Base-by-base conservation (phyloP, 129 eudicot species). In the Deinandra increscens region DNA sequence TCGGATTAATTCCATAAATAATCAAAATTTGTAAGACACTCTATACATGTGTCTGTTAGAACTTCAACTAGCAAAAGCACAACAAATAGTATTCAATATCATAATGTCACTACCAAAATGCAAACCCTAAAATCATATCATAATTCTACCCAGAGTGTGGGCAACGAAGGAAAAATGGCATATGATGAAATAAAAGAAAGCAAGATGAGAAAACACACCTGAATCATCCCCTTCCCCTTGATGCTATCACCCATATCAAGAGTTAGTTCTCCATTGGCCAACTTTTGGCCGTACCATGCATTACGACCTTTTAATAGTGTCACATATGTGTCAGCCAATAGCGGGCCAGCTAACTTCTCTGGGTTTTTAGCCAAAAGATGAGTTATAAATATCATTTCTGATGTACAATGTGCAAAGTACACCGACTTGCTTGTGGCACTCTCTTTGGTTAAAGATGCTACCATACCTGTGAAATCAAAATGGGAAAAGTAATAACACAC, bases 181-280 rank as follows among this genome's bases (percentile, higher is more conserved):
- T 26, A 26, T 26, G 31, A 12, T 0, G 4, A 39, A 33, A 6
- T 33, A 26, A 44, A 48, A 56, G 64, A 9, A 56, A 39, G 26
- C 7, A 49, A 38, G 23, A 64, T 41, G 42, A 71, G 29, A 71
- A 45, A 60, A 58, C 51, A 17, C 58, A 92, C 98, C 98, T 92
- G 98, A 75, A 92, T 92, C 84, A 84, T 88, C 41, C 98, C 98
- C 85, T 89, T 92, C 29, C 98, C 98, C 78, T 85, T 92, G 49
- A 92, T 89, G 81, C 90, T 89, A 67, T 92, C 98, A 44, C 98
- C 98, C 98, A 92, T 89, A 75, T 92, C 98, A 15, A 92, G 96
- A 74, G 75, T 92, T 63, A 92, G 34, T 70, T 89, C 98, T 23
- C 98, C 91, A 60, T 81, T 89, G 13, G 98, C 98, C 80, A 92